phyloP scores from a whole-genome alignment of 306 rosid genomes.

The Sphenostylis stenocarpa region DNA sequence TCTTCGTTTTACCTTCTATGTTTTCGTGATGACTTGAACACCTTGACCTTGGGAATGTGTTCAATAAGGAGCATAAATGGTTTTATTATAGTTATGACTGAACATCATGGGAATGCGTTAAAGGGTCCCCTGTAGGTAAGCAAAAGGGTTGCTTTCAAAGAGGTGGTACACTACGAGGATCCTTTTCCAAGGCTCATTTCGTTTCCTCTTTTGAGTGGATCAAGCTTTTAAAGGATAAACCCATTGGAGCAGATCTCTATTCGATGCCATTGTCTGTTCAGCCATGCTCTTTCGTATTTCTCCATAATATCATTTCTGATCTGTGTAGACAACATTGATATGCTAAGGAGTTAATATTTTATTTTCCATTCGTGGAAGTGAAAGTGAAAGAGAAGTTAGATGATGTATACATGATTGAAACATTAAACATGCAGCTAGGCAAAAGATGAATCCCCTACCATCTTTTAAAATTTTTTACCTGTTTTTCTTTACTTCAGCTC shows the following conservation, averaged over 20 bases:
- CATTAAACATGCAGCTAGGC: conserved; percentile 2
- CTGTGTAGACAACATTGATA: conserved; percentile 8
- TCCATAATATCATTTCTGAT: conserved; percentile 7
- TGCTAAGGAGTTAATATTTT: conserved; percentile 1
- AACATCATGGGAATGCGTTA: conserved; percentile 38
- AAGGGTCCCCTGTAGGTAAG: conserved; percentile 56
- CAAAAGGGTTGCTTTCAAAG: conserved; percentile 51
- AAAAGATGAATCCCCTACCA: conserved; percentile 19
- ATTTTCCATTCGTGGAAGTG: conserved; percentile 19
- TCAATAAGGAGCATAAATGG: not conserved
- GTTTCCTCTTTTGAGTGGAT: conserved; percentile 35
- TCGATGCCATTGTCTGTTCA: conserved; percentile 20
- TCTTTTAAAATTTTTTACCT: conserved; percentile 1
- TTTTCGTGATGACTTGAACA: not conserved
- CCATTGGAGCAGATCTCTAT: conserved; percentile 2
- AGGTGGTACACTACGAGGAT: conserved; percentile 42
- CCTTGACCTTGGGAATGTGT: not conserved
- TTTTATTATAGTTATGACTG: not conserved
- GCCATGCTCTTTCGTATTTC: conserved; percentile 30
- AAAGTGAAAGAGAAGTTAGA: conserved; percentile 10
- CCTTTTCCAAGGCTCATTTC: conserved; percentile 30
- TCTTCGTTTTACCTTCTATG: not conserved
- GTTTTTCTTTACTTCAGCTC: conserved; percentile 1
- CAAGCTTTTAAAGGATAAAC: conserved; percentile 7
- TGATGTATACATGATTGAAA: not conserved